Base-by-base conservation (phyloP, 2,329 filamentous ascomycete genomes). In the Diatrype stigma region DNA sequence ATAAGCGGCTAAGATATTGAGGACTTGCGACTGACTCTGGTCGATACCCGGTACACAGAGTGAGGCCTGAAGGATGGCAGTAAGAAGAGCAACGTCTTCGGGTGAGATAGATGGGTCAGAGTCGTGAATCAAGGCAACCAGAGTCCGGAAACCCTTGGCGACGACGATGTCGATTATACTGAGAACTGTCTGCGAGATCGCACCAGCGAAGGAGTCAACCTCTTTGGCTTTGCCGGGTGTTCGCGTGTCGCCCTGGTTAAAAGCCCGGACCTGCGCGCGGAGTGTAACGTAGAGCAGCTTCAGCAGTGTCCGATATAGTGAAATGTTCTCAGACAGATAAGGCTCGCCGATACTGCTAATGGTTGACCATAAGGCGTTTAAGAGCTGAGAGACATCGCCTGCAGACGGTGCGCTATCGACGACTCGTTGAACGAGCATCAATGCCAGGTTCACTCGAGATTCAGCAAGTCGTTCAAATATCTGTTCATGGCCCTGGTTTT, bases 251-350 rank as follows among this genome's bases (percentile, higher is more conserved):
- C 28, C 55, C 21, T 58, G 51, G 2, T 51, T 50, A 22, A 61
- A 60, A 17, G 66, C 60, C 47, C 65, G 67, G 67, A 71, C 81
- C 49, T 88, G 82, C 16, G 86, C 82, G 46, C 86, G 85, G 23
- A 97, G 76, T 0, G 88, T 80, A 45, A 97, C 84, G 64, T 94
- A 96, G 5, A 99, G 79, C 3, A 93, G 83, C 62, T 89, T 90
- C 17, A 97, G 77, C 10, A 96, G 80, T 0, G 86, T 87, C 46
- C 94, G 87, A 68, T 95, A 95, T 64, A 96, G 93, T 32, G 80
- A 73, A 8, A 82, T 73, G 12, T 79, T 80, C 14, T 75, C 74
- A 2, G 69, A 61, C 11, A 70, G 68, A 51, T 81, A 81, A 0
- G 81, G 79, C 47, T 80, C 76, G 42, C 81, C 77, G 16, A 82